Percentiles rank a stretch among this genome's conserved stretches.
Conservation (phyloP, 345 rosid genomes). For the Rhodomyrtus tomentosa region DNA sequence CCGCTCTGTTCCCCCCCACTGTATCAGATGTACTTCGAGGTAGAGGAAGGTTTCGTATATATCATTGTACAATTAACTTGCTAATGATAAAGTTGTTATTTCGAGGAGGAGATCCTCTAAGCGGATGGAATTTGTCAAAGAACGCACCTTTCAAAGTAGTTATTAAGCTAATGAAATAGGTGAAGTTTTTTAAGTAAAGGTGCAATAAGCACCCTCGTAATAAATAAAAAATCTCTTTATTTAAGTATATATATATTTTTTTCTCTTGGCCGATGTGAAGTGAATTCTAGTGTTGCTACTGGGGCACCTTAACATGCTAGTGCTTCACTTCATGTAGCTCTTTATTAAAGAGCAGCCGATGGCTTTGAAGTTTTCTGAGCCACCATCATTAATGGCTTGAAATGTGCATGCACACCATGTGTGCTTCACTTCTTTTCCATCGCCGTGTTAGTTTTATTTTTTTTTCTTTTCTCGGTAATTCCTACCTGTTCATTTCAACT, state of each 20-base stretch:
- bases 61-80: neutral
- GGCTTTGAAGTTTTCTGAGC: neutral
- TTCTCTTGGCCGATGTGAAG: neutral
- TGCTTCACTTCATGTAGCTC: neutral
- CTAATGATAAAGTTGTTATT: neutral
- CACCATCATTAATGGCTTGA: neutral
- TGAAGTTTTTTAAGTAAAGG: too few species aligned
- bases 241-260: neutral
- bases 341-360: neutral
- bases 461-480: neutral
- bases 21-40: neutral
- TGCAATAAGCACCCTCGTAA: neutral
- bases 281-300: neutral
- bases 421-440: too few species aligned
- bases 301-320: neutral
- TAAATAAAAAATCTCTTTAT: neutral
- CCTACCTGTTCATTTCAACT: neutral
- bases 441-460: neutral
- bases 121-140: neutral
- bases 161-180: too few species aligned
- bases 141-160: neutral
- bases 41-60: neutral
- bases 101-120: neutral
- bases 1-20: neutral
- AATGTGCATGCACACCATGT: neutral